phyloP scores from a whole-genome alignment of 352 stramenopile genomes.

The Pythium scleroteichum region DNA sequence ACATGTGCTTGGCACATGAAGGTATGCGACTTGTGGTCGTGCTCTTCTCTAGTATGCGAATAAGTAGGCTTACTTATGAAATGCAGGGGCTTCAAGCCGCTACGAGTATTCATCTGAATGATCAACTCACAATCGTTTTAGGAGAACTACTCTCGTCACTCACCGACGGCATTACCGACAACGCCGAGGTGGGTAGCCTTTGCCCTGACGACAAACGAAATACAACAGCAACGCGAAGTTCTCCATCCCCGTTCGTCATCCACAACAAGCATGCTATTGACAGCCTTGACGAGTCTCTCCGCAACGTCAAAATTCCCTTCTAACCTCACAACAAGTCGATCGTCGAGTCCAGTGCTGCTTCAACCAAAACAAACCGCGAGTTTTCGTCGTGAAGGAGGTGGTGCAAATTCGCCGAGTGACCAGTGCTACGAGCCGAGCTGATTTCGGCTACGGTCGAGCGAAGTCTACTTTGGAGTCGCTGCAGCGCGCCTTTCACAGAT shows the following conservation, averaged over 20 bases:
- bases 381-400: conserved; percentile 13
- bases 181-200: not conserved
- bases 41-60: too few relatives aligned
- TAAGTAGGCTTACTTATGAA: too few relatives aligned
- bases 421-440: not conserved
- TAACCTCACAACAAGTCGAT: conserved; percentile 17
- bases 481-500: conserved; percentile 5
- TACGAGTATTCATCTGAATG: not conserved
- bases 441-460: conserved; percentile 19
- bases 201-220: not conserved
- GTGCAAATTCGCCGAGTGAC: not conserved
- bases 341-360: conserved; percentile 16
- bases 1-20: conserved; percentile 6
- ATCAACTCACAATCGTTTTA: not conserved
- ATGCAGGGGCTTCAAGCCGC: not conserved
- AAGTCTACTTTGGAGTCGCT: conserved; percentile 23
- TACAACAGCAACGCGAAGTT: not conserved
- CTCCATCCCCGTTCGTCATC: conserved; percentile 19
- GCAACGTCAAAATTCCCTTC: conserved; percentile 19
- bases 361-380: conserved; percentile 19
- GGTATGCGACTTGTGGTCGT: too few relatives aligned
- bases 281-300: conserved; percentile 16
- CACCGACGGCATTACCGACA: not conserved
- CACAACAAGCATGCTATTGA: conserved; percentile 2
- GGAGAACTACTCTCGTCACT: not conserved